Conservation (phyloP, 2,329 filamentous ascomycete species). For the Ceratocystis papillata region DNA sequence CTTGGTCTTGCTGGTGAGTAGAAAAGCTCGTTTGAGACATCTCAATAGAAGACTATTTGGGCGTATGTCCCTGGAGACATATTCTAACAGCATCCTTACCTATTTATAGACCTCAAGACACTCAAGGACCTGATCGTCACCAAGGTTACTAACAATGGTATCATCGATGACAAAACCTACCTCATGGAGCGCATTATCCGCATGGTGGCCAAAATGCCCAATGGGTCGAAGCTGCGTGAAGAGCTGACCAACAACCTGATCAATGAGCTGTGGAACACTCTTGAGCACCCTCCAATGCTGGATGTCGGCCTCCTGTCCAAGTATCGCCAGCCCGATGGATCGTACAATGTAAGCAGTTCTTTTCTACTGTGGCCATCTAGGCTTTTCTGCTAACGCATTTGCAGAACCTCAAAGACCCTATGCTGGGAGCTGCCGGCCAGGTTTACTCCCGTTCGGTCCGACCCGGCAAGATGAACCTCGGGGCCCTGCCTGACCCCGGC, state of each 20-base stretch:
- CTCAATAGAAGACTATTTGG: too few species aligned
- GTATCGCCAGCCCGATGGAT: constrained; percentile 61
- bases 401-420: constrained; percentile 53
- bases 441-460: constrained; percentile 55
- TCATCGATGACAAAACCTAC: constrained; percentile 65
- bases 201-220: constrained; percentile 54
- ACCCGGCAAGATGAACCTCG: constrained; percentile 48
- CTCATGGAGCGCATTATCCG: constrained; percentile 64
- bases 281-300: constrained; percentile 61
- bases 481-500: constrained; percentile 55
- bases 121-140: constrained; percentile 49
- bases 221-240: constrained; percentile 49
- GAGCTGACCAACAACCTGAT: constrained; percentile 58
- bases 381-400: not conserved
- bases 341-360: constrained; percentile 45
- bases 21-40: not conserved
- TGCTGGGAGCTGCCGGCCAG: constrained; percentile 55
- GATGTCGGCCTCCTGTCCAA: constrained; percentile 52
- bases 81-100: constrained; percentile 25
- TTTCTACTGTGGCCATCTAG: not conserved
- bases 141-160: constrained; percentile 51
- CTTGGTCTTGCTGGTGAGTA: constrained; percentile 39
- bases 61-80: not conserved
- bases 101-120: constrained; percentile 47
- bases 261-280: constrained; percentile 56